phyloP scores from a whole-genome alignment of 2,329 filamentous ascomycete genomes.

The Neopestalotiopsis sp. region DNA sequence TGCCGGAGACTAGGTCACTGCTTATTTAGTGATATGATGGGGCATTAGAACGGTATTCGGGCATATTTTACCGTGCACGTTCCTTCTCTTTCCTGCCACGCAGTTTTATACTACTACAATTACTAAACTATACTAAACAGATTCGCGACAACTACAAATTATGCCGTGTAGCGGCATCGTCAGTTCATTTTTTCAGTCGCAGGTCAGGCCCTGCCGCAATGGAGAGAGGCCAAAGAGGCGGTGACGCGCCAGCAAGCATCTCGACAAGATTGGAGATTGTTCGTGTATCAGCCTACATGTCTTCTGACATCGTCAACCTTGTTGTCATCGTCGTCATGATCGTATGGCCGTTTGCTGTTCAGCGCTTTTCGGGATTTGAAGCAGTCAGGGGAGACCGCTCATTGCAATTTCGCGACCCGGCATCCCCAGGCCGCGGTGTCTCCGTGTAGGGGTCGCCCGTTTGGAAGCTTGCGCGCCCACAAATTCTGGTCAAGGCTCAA shows the following conservation, averaged over 20 bases:
- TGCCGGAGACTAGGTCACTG: not conserved
- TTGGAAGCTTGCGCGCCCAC: not conserved
- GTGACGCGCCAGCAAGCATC: not conserved
- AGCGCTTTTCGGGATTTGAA: not conserved
- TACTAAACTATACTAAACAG: not conserved
- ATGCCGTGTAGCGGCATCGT: too few species aligned
- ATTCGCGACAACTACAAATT: too few species aligned
- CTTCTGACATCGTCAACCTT: not conserved
- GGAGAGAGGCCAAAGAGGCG: not conserved
- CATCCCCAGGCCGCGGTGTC: constrained; percentile 13
- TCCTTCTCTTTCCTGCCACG: not conserved
- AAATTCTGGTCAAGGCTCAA: constrained; percentile 2
- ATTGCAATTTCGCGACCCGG: constrained; percentile 16
- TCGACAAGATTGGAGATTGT: not conserved
- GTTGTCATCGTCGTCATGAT: not conserved
- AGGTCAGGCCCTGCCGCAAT: too few species aligned
- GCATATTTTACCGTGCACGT: not conserved
- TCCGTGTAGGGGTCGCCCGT: constrained; percentile 4
- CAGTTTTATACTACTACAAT: not conserved
- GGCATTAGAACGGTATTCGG: not conserved
- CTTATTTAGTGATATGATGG: not conserved
- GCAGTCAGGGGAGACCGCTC: not conserved
- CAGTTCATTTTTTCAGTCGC: too few species aligned
- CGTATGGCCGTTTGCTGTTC: not conserved
- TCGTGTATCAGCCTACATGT: not conserved